These are phyloP conservation scores for Echeveria elegans DNA, from an alignment of 164 flowering plant species.

Conservation along the genomic window DNA sequence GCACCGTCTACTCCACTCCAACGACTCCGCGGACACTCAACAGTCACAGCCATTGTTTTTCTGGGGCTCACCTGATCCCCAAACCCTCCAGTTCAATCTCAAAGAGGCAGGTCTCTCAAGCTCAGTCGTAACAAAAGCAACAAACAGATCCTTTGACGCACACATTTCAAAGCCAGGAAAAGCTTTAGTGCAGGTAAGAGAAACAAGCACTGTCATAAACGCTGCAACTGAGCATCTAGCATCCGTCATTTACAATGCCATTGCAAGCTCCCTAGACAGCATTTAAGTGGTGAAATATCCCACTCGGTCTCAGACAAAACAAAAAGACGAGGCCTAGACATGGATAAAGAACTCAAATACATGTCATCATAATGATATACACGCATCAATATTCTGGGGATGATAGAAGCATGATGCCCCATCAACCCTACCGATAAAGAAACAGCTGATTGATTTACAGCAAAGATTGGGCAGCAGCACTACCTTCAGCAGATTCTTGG, in stretches of 20 bases:
- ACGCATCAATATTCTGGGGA: too few relatives aligned
- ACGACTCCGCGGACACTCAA: neutral
- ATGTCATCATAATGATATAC: too few relatives aligned
- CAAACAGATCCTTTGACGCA: neutral
- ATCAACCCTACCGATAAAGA: neutral
- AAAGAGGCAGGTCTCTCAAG: neutral
- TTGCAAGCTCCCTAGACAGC: neutral
- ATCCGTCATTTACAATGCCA: neutral
- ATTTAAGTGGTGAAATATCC: neutral
- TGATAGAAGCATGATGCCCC: neutral
- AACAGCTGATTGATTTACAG: neutral
- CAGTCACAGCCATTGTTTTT: neutral
- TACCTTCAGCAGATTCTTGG: neutral
- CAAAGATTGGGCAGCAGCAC: neutral
- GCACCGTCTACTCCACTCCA: neutral
- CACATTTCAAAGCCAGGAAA: neutral
- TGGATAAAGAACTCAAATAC: neutral
- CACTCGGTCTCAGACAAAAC: neutral
- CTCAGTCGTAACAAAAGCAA: neutral
- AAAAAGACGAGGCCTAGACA: neutral
- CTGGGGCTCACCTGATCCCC: conserved; percentile 1
- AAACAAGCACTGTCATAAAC: neutral
- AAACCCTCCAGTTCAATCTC: neutral
- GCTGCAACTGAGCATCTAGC: neutral
- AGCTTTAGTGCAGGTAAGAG: neutral